These are phyloP conservation scores for Pseudozyma thailandica DNA, from an alignment of 1,284 basidiomycete genomes.

Conservation along the genomic window DNA sequence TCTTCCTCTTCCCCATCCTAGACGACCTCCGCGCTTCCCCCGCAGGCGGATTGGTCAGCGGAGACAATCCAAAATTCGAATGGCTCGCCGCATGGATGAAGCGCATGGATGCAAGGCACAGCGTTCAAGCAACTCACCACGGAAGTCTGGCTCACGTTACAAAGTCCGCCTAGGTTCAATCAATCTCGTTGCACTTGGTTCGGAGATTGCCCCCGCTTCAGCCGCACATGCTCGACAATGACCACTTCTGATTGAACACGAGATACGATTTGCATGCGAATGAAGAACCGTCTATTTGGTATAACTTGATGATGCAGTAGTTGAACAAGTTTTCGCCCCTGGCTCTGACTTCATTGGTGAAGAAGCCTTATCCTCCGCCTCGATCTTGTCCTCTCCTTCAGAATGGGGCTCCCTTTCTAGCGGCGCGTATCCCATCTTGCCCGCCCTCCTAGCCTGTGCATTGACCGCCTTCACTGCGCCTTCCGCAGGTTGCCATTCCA, in stretches of 20 bases:
- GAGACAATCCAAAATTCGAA: conserved; percentile 16
- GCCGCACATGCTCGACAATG: too few relatives aligned
- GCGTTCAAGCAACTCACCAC: conserved; percentile 18
- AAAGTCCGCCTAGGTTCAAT: not conserved
- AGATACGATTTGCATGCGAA: not conserved
- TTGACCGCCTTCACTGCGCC: conserved; percentile 26
- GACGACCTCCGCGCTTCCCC: conserved; percentile 30
- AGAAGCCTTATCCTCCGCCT: not conserved
- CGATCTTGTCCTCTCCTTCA: conserved; percentile 11
- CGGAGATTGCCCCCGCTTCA: too few relatives aligned
- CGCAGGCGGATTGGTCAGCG: conserved; percentile 9
- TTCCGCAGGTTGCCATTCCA: conserved; percentile 48
- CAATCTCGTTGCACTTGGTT: too few relatives aligned
- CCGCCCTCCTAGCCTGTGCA: conserved; percentile 28
- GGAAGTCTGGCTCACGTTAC: conserved; percentile 8
- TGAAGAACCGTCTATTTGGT: not conserved
- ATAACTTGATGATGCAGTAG: too few relatives aligned
- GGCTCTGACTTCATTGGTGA: too few relatives aligned
- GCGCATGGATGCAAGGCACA: conserved; percentile 20
- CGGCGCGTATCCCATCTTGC: conserved; percentile 42
- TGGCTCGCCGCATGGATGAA: conserved; percentile 26
- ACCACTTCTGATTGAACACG: too few relatives aligned
- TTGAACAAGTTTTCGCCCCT: too few relatives aligned
- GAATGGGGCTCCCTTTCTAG: conserved; percentile 9
- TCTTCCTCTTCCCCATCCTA: conserved; percentile 45